Evolutionary conservation across 345 rosid species (phyloP), one percentile per base, ranked within the genome.

Genomic region (Mercurialis annua): DNA sequence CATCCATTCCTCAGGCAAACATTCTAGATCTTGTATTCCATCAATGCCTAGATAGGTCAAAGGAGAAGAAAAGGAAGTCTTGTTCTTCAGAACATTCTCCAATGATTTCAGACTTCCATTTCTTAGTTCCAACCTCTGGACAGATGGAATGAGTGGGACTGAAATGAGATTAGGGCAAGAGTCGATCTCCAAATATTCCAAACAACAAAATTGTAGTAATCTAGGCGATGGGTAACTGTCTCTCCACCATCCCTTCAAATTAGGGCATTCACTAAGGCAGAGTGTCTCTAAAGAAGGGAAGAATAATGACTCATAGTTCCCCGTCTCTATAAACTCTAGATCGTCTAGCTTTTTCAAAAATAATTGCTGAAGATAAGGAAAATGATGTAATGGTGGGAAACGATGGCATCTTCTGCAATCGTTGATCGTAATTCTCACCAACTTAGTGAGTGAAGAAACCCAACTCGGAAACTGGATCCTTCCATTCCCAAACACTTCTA

Each of bases 61-160:
- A 11, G 49, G 15, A 60, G 20, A 43, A 42, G 56, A 24, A 24
- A 30, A n/a, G 5, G 30, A 51, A 24, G 23, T 24, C 16, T 21
- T 51, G 29, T 10, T 51, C 56, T 24, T 51, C 30, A 51, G 31
- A 10, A 24, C 24, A 6, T 51, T 30, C 56, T 51, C 29, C 4
- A 51, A 23, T 24, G 56, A 24, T 3, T 24, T 51, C 56, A 10
- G 21, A 30, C 30, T 51, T 11, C 3, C 33, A 38, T 38, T 52
- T 9, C 20, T 16, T 9, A 36, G 9, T 36, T 3, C 40, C 40
- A 36, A 36, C 9, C 9, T 36, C 9, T 36, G 40, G 4, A 62
- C 38, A 18, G 53, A 24, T 36, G 65, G 77, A 68, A 71, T 63
- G 5, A 11, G 17, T 4, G 73, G 77, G 47, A 73, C 18, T 5